phyloP scores from a whole-genome alignment of 2,329 filamentous ascomycete genomes.

The Aspergillus neotritici region DNA sequence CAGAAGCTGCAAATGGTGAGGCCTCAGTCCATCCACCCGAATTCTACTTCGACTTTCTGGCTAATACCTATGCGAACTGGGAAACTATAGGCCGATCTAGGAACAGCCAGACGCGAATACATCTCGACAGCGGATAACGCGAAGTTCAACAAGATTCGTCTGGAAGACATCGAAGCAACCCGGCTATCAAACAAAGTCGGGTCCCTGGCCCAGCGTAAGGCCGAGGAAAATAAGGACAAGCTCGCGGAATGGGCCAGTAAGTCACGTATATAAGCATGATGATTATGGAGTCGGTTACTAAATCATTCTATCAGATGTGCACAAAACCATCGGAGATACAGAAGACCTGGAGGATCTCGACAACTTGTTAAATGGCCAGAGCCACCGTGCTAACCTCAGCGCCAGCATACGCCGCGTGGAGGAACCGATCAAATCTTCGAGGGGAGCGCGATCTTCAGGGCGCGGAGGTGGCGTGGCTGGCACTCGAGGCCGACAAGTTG shows the following conservation, averaged over 20 bases:
- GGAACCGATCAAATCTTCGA: background rate
- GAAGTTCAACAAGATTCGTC: conserved; percentile 7
- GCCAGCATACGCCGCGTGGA: conserved; percentile 12
- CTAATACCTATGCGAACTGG: background rate
- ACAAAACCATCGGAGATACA: conserved; percentile 26
- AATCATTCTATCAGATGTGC: conserved; percentile 24
- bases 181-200: conserved; percentile 27
- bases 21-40: background rate
- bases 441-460: conserved; percentile 6
- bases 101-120: conserved; percentile 30
- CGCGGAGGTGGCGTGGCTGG: conserved; percentile 24
- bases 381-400: conserved; percentile 29
- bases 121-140: conserved; percentile 30
- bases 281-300: conserved; percentile 4
- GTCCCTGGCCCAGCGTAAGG: conserved; percentile 23
- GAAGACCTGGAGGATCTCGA: conserved; percentile 26
- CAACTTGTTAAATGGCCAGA: conserved; percentile 34
- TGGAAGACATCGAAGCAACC: conserved; percentile 24
- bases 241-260: conserved; percentile 33
- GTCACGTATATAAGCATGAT: conserved; percentile 5
- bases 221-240: conserved; percentile 19
- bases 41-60: background rate
- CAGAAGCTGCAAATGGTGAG: conserved; percentile 28
- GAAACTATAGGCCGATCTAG: conserved; percentile 32
- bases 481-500: conserved; percentile 12